Percentiles rank a stretch among this genome's conserved stretches.
Evolutionary conservation across 805 yeast species (phyloP).

Genomic region (Kodamaea kaohsiungensis): DNA sequence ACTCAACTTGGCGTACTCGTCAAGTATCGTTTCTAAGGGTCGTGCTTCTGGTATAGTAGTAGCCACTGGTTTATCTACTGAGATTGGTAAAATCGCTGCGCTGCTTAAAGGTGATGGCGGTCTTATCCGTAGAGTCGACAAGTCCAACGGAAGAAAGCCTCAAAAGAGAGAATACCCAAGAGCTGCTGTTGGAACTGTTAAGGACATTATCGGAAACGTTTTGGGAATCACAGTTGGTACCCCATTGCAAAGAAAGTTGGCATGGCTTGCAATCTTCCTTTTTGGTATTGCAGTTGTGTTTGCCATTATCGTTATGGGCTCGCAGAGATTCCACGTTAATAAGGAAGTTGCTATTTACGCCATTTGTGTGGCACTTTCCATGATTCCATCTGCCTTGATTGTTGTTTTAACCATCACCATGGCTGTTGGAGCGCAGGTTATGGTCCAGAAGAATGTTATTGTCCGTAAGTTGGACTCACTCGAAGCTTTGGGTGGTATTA

Average conservation of each 20-base stretch:
- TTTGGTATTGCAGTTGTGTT: constrained; percentile 79
- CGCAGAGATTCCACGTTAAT: constrained; percentile 73
- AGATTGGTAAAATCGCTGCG: constrained; percentile 72
- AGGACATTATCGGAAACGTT: constrained; percentile 62
- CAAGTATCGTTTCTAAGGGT: constrained; percentile 72
- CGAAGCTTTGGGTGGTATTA: constrained; percentile 77
- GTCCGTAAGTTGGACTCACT: constrained; percentile 76
- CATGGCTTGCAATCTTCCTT: constrained; percentile 72
- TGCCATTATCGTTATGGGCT: constrained; percentile 85
- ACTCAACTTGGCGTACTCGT: constrained; percentile 67
- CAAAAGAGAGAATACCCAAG: constrained; percentile 42
- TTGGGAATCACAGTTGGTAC: constrained; percentile 80
- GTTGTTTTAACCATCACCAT: constrained; percentile 83
- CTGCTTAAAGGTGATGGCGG: constrained; percentile 49
- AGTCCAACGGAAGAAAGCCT: constrained; percentile 43
- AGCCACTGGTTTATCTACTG: constrained; percentile 69
- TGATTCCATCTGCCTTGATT: constrained; percentile 80
- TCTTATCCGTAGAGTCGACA: constrained; percentile 41
- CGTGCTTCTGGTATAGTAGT: constrained; percentile 70
- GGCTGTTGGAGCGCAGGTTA: constrained; percentile 78
- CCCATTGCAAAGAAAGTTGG: constrained; percentile 73
- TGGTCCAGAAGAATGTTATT: constrained; percentile 70
- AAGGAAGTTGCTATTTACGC: constrained; percentile 86
- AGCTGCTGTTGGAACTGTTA: constrained; percentile 50
- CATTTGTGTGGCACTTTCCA: constrained; percentile 77